Evolutionary conservation across 306 rosid species (phyloP), one percentile per base, ranked within the genome.

Genomic region (Castanea crenata): DNA sequence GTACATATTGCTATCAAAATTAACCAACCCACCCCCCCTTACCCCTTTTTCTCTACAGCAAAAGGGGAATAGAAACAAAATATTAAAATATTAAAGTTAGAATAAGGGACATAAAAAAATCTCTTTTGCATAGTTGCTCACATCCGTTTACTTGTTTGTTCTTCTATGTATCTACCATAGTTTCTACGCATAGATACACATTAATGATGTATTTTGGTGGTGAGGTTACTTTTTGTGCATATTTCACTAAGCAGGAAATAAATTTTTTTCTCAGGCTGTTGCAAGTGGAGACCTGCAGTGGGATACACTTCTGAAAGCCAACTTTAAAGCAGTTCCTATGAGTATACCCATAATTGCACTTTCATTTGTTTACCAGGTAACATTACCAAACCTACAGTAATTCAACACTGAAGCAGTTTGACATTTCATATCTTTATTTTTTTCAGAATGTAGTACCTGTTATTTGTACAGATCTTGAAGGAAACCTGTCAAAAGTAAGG

Each of bases 301-400:
- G 88, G 91, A 86, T 82, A 90, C 89, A 74, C 97, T 93, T 79
- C 75, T 93, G 56, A 87, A 89, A 83, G 90, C 94, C 69, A 89
- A 93, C 85, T 93, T 93, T 77, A 79, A 89, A 85, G 97, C 97
- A 2, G 91, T 74, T 85, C 97, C 97, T 34, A 89, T 79, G 94
- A 93, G 94, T 80, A 91, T 91, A 78, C 98, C 98, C 10, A 93
- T 93, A 76, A 88, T 93, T 70, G 86, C 88, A 35, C 94, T 93
- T 70, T 93, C 96, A 61, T 91, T 93, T 88, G 98, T 91, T 79
- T 93, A 93, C 85, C 98, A 93, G 91, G 98, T 89, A 89, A 85
- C 81, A 19, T 72, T 68, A 56, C 61, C 21, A 44, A 65, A 67
- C 54, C 74, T 74, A 44, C 41, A 73, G 49, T 74, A 67, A 23